Conservation (phyloP, 2,329 filamentous ascomycete species). For the Endoconidiophora laricicola region DNA sequence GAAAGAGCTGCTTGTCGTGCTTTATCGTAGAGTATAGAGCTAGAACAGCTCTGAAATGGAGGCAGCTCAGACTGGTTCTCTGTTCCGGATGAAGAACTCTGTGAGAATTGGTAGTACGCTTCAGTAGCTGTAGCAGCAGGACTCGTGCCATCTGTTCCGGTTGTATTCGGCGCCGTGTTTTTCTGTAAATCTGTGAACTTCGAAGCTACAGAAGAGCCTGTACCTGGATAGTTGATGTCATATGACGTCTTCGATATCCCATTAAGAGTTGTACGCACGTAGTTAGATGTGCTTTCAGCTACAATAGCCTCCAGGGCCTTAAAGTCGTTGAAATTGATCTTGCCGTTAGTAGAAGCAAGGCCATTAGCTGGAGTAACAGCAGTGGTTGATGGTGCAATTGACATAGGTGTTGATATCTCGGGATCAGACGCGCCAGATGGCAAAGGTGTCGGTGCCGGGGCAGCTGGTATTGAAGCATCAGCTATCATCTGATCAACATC, state of each 20-base stretch:
- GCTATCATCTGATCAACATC: constrained; percentile 13
- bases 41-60: constrained; percentile 39
- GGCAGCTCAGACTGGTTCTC: constrained; percentile 25
- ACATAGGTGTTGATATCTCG: constrained; percentile 16
- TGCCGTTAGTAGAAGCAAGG: constrained; percentile 15
- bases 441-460: constrained; percentile 10
- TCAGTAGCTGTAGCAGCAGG: constrained; percentile 3
- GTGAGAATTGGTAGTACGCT: constrained; percentile 10
- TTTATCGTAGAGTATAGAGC: constrained; percentile 38
- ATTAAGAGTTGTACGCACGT: constrained; percentile 28
- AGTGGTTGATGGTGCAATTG: not conserved
- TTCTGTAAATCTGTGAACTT: not conserved
- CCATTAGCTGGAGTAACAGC: constrained; percentile 17
- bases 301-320: constrained; percentile 28
- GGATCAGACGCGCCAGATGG: constrained; percentile 15
- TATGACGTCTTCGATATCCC: constrained; percentile 27
- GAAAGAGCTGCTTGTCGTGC: constrained; percentile 42
- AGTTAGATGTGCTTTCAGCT: constrained; percentile 28
- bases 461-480: constrained; percentile 8
- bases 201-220: constrained; percentile 1
- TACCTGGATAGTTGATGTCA: constrained; percentile 17
- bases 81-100: constrained; percentile 1
- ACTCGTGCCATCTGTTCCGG: constrained; percentile 19
- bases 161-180: constrained; percentile 18
- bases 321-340: constrained; percentile 21